Evolutionary conservation across 2,329 filamentous ascomycete species (phyloP).

Genomic region (Diaporthe helianthi): DNA sequence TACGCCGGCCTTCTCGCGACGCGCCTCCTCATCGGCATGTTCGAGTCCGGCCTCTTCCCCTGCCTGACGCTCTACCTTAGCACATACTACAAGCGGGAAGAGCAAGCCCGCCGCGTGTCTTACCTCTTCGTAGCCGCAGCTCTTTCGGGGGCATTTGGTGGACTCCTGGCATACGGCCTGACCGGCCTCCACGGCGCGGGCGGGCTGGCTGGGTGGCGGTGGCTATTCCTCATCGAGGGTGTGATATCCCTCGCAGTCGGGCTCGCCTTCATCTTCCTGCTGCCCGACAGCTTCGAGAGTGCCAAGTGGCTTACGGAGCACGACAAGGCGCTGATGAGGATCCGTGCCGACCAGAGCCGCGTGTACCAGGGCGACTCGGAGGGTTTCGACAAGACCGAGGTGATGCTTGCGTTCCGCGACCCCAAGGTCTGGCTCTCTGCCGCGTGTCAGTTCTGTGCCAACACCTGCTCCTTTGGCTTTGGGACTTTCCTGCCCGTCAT

Average conservation of each 20-base stretch:
- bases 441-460: conserved; percentile 54
- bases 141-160: conserved; percentile 46
- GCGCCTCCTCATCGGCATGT: conserved; percentile 37
- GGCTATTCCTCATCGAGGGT: conserved; percentile 48
- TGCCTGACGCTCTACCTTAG: conserved; percentile 38
- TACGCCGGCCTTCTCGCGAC: conserved; percentile 71
- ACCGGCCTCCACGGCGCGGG: conserved; percentile 43
- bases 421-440: conserved; percentile 57
- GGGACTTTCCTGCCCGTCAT: conserved; percentile 65
- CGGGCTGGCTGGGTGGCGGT: conserved; percentile 46
- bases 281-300: conserved; percentile 34
- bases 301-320: no score
- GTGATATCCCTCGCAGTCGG: conserved; percentile 41
- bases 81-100: conserved; percentile 38
- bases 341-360: conserved; percentile 48
- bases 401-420: conserved; percentile 54
- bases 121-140: conserved; percentile 45
- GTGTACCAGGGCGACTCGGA: conserved; percentile 56
- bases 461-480: conserved; percentile 63
- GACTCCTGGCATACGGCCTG: conserved; percentile 48
- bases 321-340: conserved; percentile 55
- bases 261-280: no score
- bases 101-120: conserved; percentile 36
- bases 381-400: conserved; percentile 58
- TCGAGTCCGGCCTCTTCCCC: conserved; percentile 39